These are phyloP conservation scores for Chromera velia DNA, from an alignment of 73 alveolate species.

Conservation along the genomic window DNA sequence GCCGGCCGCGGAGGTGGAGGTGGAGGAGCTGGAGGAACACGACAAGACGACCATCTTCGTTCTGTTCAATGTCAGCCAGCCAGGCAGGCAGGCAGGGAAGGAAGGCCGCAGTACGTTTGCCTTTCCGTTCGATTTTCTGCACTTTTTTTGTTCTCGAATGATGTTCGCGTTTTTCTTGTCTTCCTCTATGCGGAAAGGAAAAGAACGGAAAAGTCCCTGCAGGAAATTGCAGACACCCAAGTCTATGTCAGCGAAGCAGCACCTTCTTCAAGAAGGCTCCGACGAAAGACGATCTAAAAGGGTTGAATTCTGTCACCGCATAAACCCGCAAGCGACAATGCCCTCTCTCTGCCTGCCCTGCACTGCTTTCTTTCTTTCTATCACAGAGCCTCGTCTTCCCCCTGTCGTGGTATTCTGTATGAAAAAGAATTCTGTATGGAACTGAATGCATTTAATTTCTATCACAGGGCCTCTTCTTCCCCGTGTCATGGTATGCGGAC, in stretches of 20 bases:
- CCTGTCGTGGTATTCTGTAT: too few relatives aligned
- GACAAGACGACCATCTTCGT: constrained; percentile 41
- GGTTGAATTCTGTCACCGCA: neutral
- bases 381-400: neutral
- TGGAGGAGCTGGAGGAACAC: neutral
- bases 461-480: neutral
- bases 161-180: too few relatives aligned
- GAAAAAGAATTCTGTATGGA: too few relatives aligned
- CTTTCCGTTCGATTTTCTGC: neutral
- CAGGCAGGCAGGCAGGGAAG: neutral
- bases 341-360: neutral
- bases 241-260: too few relatives aligned
- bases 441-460: neutral
- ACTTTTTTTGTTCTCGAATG: too few relatives aligned
- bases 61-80: constrained; percentile 26
- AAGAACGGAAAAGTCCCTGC: too few relatives aligned
- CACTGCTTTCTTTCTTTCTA: neutral
- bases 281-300: neutral
- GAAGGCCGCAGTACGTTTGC: neutral
- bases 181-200: neutral
- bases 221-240: too few relatives aligned
- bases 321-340: neutral
- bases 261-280: neutral
- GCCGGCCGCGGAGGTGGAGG: neutral
- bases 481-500: constrained; percentile 38